Conservation (phyloP, 2,329 filamentous ascomycete species). For the Sarocladium strictum region DNA sequence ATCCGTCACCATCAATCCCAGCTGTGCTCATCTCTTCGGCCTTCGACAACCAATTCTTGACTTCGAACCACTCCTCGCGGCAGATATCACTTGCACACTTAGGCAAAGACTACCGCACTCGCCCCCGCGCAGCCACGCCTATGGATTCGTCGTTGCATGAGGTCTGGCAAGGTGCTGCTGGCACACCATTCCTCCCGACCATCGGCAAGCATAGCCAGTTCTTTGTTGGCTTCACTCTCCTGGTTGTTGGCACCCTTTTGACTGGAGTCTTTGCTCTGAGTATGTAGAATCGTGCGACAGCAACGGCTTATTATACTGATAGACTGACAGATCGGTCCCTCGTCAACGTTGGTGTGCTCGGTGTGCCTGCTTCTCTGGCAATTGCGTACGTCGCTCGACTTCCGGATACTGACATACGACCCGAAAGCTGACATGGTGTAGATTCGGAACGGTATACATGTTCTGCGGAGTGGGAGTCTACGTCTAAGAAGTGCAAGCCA, state of each 20-base stretch:
- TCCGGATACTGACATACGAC: conserved; percentile 2
- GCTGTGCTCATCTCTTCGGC: neutral
- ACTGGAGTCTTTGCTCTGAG: conserved; percentile 81
- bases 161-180: conserved; percentile 88
- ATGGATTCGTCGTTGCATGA: conserved; percentile 81
- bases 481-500: conserved; percentile 60
- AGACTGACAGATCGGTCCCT: conserved; percentile 68
- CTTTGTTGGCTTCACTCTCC: conserved; percentile 68
- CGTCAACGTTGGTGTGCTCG: conserved; percentile 68
- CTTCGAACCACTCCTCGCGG: neutral
- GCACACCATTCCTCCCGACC: conserved; percentile 75
- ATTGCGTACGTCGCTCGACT: conserved; percentile 64
- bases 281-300: conserved; percentile 38
- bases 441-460: conserved; percentile 94
- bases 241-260: conserved; percentile 65
- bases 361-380: conserved; percentile 79
- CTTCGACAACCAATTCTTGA: neutral
- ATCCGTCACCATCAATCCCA: neutral
- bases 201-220: conserved; percentile 83
- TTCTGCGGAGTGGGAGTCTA: conserved; percentile 99
- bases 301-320: conserved; percentile 13
- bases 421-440: conserved; percentile 31
- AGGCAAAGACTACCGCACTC: neutral
- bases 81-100: neutral
- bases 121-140: conserved; percentile 26